Conservation (phyloP, 164 flowering plant species). For the Piper betle region DNA sequence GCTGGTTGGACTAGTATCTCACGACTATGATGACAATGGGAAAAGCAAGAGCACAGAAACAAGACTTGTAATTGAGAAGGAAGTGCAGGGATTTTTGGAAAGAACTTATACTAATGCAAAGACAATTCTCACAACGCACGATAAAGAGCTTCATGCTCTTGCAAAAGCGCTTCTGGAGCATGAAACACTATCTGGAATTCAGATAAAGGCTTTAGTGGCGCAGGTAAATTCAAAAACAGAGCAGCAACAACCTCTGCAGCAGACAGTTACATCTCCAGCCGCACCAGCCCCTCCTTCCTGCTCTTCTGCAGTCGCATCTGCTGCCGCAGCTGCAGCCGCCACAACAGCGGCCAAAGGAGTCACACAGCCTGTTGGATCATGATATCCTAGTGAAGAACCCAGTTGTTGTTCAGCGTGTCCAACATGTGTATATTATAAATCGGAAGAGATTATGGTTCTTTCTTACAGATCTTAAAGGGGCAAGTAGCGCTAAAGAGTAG, state of each 20-base stretch:
- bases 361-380: conserved; percentile 70
- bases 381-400: conserved; percentile 1
- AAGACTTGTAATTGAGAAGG: conserved; percentile 70
- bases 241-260: conserved; percentile 27
- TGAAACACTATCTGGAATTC: conserved; percentile 74
- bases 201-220: conserved; percentile 63
- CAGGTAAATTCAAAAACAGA: conserved; percentile 39
- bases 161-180: conserved; percentile 85
- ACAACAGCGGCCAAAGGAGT: conserved; percentile 31
- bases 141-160: conserved; percentile 73
- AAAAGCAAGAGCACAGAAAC: conserved; percentile 93
- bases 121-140: conserved; percentile 58
- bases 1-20: conserved; percentile 75
- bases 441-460: background rate
- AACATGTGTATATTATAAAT: background rate
- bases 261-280: conserved; percentile 29
- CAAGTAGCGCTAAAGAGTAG: background rate
- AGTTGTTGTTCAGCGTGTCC: background rate
- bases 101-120: conserved; percentile 81
- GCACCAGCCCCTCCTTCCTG: conserved; percentile 44
- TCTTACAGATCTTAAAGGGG: background rate
- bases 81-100: conserved; percentile 51
- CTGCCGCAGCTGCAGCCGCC: conserved; percentile 44
- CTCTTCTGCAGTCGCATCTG: conserved; percentile 52
- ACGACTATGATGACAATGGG: conserved; percentile 68